Evolutionary conservation across 352 stramenopile genomes (phyloP), one percentile per base, ranked within the genome.

Genomic region (Globisporangium echinulatum): DNA sequence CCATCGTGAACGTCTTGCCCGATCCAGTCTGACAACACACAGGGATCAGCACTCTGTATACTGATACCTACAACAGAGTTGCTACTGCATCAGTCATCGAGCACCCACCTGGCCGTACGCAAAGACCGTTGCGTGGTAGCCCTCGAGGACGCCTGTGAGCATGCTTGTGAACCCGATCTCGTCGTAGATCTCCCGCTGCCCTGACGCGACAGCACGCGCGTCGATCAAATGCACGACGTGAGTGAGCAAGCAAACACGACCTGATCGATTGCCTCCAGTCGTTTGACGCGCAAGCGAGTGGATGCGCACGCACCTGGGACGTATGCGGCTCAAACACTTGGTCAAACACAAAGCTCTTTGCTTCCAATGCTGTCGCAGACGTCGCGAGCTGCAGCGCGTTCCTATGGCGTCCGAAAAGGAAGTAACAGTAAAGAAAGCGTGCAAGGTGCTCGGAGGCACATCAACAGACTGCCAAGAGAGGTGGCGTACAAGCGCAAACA

Each of bases 1-100:
- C 75, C 75, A 85, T 85, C 7, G 71, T 82, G 56, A 77, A 85
- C n/a, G 75, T 85, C 54, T 85, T 85, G 19, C 75, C 75, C 0
- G 75, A 85, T 7, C 75, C 75, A 7, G 75, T 85, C 72, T 80
- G 25, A 33, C 25, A 46, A 14, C 15, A n/a, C 13, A 17, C 7
- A 49, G 8, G 36, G 4, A 59, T 6, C 14, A 11, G 3, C 14
- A 15, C 49, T 4, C 3, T 59, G 38, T 7, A 14, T 54, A 46
- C 7, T 46, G 25, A 1, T 33, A 33, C 2, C 25, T 33, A 33
- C 25, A 33, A 33, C 25, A 33, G 25, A 33, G 25, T 3, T 33
- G 25, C 25, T 33, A 33, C 25, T 33, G 25, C 25, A 33, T 33
- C 25, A 13, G 25, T 43, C 13, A 48, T 15, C 10, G 25, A 25